phyloP scores from a whole-genome alignment of 2,329 filamentous ascomycete species.

The Knufia petricola region DNA sequence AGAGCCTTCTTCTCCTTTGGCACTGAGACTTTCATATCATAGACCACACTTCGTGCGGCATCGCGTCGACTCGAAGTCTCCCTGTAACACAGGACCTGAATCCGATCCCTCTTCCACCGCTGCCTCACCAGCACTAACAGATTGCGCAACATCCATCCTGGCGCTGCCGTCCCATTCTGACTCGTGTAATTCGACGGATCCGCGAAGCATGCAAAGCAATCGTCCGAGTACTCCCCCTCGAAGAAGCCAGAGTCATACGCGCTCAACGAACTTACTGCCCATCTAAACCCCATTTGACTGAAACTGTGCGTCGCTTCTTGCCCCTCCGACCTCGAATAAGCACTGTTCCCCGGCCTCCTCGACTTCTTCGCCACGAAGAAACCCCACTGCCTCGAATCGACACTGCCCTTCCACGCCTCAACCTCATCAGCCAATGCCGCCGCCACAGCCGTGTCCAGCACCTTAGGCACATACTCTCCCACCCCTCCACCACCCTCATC shows the following conservation, averaged over 20 bases:
- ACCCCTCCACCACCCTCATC: conserved; percentile 4
- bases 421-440: conserved; percentile 70
- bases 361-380: conserved; percentile 87
- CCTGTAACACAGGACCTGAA: conserved; percentile 82
- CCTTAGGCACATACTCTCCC: conserved; percentile 19
- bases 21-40: conserved; percentile 44
- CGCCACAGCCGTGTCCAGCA: conserved; percentile 59
- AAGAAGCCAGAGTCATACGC: conserved; percentile 86
- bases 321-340: conserved; percentile 18
- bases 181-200: conserved; percentile 85
- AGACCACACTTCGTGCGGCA: conserved; percentile 69
- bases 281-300: conserved; percentile 56
- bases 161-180: conserved; percentile 86
- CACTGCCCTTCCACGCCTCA: conserved; percentile 75
- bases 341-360: conserved; percentile 32
- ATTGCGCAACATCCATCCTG: conserved; percentile 89
- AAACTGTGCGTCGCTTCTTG: conserved; percentile 44
- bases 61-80: conserved; percentile 70
- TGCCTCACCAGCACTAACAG: conserved; percentile 75
- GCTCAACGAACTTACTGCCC: conserved; percentile 67
- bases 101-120: conserved; percentile 64
- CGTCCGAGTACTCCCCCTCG: conserved; percentile 55
- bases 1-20: conserved; percentile 3
- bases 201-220: conserved; percentile 76
- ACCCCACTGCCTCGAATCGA: conserved; percentile 76